Conservation (phyloP, 106 monocot genomes). For the Dactylorhiza incarnata region DNA sequence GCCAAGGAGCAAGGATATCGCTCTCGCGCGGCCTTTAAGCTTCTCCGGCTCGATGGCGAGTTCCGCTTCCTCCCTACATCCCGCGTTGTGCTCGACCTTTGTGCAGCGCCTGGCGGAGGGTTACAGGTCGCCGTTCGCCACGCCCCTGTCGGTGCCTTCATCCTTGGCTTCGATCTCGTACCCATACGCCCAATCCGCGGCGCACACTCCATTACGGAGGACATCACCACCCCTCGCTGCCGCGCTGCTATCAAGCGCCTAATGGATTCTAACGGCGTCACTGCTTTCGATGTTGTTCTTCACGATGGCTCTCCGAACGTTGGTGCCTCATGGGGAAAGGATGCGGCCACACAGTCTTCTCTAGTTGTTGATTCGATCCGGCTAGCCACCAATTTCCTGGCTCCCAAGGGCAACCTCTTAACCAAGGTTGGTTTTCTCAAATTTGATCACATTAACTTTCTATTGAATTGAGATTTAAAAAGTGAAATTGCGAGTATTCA, state of each 20-base stretch:
- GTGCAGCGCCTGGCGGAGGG: conserved; percentile 96
- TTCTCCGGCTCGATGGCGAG: conserved; percentile 79
- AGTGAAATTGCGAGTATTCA: background rate
- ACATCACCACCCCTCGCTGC: conserved; percentile 78
- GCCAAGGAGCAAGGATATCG: conserved; percentile 92
- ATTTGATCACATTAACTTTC: background rate
- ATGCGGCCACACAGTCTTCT: conserved; percentile 66
- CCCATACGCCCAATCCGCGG: conserved; percentile 82
- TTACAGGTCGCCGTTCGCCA: conserved; percentile 74
- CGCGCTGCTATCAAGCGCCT: conserved; percentile 48
- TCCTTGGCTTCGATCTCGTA: conserved; percentile 78
- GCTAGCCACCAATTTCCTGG: conserved; percentile 68
- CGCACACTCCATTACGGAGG: conserved; percentile 60
- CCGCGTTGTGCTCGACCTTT: conserved; percentile 82
- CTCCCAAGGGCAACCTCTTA: conserved; percentile 75
- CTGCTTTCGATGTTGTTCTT: conserved; percentile 64
- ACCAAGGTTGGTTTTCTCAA: conserved; percentile 44
- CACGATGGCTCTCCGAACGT: conserved; percentile 94
- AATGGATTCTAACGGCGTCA: conserved; percentile 46
- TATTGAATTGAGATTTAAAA: background rate
- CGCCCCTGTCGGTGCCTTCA: conserved; percentile 61
- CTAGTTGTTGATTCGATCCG: conserved; percentile 70
- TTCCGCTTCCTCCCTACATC: conserved; percentile 70
- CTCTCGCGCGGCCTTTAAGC: conserved; percentile 93
- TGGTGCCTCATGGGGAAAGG: conserved; percentile 78